phyloP scores from a whole-genome alignment of 768 basidiomycete species.

The Xerocomellus amylosporus region DNA sequence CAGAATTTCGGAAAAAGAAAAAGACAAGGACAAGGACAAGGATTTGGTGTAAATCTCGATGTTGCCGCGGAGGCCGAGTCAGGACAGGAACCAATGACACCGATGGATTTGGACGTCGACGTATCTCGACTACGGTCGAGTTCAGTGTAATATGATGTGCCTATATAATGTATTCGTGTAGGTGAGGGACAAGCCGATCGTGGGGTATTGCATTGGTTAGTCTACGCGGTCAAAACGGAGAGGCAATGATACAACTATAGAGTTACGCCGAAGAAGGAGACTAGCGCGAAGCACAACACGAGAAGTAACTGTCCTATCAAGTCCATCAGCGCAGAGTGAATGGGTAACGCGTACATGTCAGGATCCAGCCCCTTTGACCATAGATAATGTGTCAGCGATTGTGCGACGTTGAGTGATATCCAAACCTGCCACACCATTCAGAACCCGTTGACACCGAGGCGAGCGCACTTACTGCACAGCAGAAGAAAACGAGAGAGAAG shows the following conservation, averaged over 20 bases:
- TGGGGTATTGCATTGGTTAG: neutral
- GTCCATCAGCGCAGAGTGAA: slow-evolving; percentile 88
- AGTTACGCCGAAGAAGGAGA: slow-evolving; percentile 44
- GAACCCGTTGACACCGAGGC: neutral
- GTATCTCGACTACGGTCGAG: slow-evolving; percentile 34
- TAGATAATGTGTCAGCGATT: slow-evolving; percentile 64
- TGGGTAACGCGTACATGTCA: slow-evolving; percentile 90
- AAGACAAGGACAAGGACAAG: slow-evolving; percentile 20
- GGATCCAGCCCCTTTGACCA: slow-evolving; percentile 82
- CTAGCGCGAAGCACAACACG: slow-evolving; percentile 70
- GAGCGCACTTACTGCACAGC: slow-evolving; percentile 59
- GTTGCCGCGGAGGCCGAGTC: slow-evolving; percentile 30
- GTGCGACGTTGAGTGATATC: slow-evolving; percentile 67
- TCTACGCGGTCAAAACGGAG: neutral
- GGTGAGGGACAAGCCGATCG: neutral
- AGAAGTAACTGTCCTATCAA: slow-evolving; percentile 79
- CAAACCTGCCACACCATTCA: slow-evolving; percentile 44
- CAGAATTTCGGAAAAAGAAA: slow-evolving; percentile 90
- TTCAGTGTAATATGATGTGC: neutral
- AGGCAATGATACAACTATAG: slow-evolving; percentile 5
- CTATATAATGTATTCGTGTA: neutral
- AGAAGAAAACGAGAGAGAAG: slow-evolving; percentile 69
- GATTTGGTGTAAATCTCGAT: slow-evolving; percentile 32
- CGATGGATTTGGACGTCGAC: slow-evolving; percentile 38
- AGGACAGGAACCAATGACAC: slow-evolving; percentile 35